Evolutionary conservation across 139 green algal species (phyloP).

Genomic region (Nannochloris sp.): DNA sequence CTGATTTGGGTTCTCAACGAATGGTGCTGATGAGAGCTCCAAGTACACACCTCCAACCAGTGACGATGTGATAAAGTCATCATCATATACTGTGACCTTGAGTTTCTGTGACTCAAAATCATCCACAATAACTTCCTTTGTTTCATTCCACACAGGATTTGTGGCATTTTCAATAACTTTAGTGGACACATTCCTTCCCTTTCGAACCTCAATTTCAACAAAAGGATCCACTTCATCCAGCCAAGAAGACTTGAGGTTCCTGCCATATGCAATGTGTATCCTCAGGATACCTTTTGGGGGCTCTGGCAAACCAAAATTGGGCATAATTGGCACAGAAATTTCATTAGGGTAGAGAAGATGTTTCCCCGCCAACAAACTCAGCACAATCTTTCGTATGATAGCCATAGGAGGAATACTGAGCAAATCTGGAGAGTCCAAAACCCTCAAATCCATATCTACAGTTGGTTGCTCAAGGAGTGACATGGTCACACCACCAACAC

Average conservation of each 20-base stretch:
- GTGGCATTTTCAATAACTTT: constrained; percentile 29
- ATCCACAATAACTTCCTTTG: constrained; percentile 49
- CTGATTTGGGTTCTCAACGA: constrained; percentile 4
- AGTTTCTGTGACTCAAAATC: constrained; percentile 36
- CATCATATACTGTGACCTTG: constrained; percentile 33
- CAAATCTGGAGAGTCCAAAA: constrained; percentile 37
- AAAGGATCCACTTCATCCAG: constrained; percentile 44
- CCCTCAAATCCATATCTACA: constrained; percentile 18
- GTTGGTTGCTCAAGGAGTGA: constrained; percentile 39
- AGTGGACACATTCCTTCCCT: constrained; percentile 6
- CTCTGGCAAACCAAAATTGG: constrained; percentile 55
- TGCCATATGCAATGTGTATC: constrained; percentile 17
- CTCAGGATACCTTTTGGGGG: constrained; percentile 43
- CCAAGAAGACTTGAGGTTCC: constrained; percentile 29
- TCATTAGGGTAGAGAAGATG: constrained; percentile 65
- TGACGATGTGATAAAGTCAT: constrained; percentile 18
- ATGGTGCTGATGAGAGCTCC: constrained; percentile 4
- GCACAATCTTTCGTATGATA: constrained; percentile 21
- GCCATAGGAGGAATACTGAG: constrained; percentile 53
- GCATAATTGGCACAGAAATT: constrained; percentile 55
- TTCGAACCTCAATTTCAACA: constrained; percentile 18
- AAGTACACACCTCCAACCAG: constrained; percentile 14
- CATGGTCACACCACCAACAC: constrained; percentile 56
- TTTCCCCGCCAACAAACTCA: constrained; percentile 23
- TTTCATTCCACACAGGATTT: constrained; percentile 46